These are phyloP conservation scores for Guillardia theta DNA, from an alignment of 78 protist genomes.

Conservation along the genomic window DNA sequence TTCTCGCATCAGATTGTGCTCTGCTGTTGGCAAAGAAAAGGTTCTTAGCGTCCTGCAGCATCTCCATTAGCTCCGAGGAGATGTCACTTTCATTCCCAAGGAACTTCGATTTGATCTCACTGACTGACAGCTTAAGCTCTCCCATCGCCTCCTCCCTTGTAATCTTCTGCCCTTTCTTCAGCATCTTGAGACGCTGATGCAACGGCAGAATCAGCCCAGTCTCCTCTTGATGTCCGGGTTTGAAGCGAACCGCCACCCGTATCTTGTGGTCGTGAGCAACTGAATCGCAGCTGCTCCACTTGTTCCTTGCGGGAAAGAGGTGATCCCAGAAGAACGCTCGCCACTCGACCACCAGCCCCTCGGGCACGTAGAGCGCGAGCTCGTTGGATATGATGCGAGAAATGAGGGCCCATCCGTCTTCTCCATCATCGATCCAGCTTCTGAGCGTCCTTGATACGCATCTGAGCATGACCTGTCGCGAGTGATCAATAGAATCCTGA, in stretches of 20 bases:
- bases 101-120: no score
- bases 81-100: no score
- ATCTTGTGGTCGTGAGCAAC: neutral
- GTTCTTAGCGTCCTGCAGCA: neutral
- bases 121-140: neutral
- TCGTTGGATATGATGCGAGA: neutral
- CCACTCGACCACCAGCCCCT: neutral
- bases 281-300: neutral
- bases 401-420: neutral
- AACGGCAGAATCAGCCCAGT: neutral
- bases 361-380: neutral
- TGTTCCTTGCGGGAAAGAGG: neutral
- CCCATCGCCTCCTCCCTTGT: neutral
- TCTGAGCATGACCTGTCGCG: neutral
- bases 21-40: neutral
- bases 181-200: slow-evolving; percentile 47
- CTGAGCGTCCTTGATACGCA: neutral
- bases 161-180: slow-evolving; percentile 5
- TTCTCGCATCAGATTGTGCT: neutral
- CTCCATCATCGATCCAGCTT: neutral
- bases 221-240: neutral
- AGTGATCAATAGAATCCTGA: no score
- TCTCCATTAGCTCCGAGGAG: neutral
- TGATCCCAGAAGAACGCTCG: neutral
- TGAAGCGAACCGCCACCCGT: slow-evolving; percentile 6